Evolutionary conservation across 1,139 yeast genomes (phyloP).

Genomic region (Yamadazyma kanchanaburiensis): DNA sequence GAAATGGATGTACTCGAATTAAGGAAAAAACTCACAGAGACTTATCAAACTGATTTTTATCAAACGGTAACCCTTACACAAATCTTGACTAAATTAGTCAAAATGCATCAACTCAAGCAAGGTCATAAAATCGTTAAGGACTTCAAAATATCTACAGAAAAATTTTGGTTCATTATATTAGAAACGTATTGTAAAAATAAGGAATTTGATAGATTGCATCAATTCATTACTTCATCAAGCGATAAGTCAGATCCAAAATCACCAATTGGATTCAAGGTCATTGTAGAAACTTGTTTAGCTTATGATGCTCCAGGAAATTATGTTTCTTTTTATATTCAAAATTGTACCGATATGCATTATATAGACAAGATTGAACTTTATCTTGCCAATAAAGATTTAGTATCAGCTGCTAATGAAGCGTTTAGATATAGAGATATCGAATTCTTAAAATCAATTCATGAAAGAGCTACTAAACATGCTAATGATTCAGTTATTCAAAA

Average conservation of each 20-base stretch:
- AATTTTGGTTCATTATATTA: constrained; percentile 62
- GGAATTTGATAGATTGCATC: constrained; percentile 62
- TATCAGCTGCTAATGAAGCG: constrained; percentile 62
- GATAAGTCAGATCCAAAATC: constrained; percentile 42
- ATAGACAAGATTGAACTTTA: constrained; percentile 47
- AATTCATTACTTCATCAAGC: constrained; percentile 32
- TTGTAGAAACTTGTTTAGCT: constrained; percentile 51
- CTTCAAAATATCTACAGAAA: constrained; percentile 60
- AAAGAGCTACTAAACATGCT: constrained; percentile 17
- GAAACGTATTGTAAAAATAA: constrained; percentile 48
- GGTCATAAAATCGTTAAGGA: constrained; percentile 58
- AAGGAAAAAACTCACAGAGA: constrained; percentile 52
- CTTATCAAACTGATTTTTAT: constrained; percentile 55
- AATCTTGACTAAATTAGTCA: constrained; percentile 53
- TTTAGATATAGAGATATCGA: constrained; percentile 50
- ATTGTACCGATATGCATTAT: constrained; percentile 30
- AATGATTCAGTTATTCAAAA: constrained; percentile 19
- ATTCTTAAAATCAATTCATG: constrained; percentile 32
- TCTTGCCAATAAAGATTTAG: constrained; percentile 50
- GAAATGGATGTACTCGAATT: constrained; percentile 50
- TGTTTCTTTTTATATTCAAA: constrained; percentile 32
- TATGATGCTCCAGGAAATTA: constrained; percentile 46
- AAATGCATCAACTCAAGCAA: constrained; percentile 55
- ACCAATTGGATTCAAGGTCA: constrained; percentile 71
- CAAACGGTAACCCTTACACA: constrained; percentile 49